Evolutionary conservation across 169 alveolate genomes (phyloP).

Genomic region (Cryptosporidium tyzzeri): DNA sequence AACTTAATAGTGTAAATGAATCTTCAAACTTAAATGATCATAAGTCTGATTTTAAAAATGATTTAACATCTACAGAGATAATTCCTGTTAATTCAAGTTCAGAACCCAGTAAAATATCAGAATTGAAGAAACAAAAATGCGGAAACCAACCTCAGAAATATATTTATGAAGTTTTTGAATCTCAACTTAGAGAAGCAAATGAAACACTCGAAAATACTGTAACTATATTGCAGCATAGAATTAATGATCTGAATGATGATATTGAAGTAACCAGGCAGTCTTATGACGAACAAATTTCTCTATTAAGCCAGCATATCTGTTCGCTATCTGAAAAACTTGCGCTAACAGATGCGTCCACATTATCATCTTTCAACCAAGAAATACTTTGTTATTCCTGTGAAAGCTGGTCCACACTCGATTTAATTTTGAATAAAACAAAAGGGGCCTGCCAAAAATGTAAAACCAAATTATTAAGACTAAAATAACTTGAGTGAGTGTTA

Average conservation of each 20-base stretch:
- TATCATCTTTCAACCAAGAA: constrained; percentile 65
- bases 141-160: constrained; percentile 6
- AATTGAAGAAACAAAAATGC: not conserved
- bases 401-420: constrained; percentile 47
- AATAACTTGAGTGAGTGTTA: not conserved
- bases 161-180: constrained; percentile 48
- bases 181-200: constrained; percentile 62
- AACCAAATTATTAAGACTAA: constrained; percentile 54
- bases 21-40: constrained; percentile 5
- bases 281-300: constrained; percentile 52
- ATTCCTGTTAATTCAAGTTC: not conserved
- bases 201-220: constrained; percentile 72
- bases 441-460: constrained; percentile 63
- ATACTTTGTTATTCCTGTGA: constrained; percentile 65
- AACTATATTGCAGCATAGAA: constrained; percentile 22
- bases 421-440: constrained; percentile 26
- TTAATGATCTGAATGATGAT: constrained; percentile 52
- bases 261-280: constrained; percentile 48
- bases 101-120: not conserved
- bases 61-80: not conserved
- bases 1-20: constrained; percentile 5
- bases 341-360: constrained; percentile 39
- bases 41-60: not conserved
- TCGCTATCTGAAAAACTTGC: constrained; percentile 51
- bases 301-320: constrained; percentile 61